phyloP scores from a whole-genome alignment of 345 rosid genomes.

The Bruguiera sexangula region DNA sequence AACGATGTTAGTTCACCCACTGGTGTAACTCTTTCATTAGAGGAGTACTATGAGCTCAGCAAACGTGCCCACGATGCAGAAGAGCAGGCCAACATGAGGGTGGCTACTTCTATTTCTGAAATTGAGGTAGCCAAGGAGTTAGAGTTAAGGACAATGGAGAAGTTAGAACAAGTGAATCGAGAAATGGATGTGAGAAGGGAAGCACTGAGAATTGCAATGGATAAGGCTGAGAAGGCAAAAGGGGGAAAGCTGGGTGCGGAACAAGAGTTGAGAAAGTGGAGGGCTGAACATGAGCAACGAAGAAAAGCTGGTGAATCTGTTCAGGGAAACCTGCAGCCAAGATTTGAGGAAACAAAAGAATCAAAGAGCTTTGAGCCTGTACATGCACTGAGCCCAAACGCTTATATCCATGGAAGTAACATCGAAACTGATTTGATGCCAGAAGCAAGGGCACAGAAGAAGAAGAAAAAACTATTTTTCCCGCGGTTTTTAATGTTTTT shows the following conservation, averaged over 20 bases:
- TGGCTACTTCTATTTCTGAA: conserved; percentile 64
- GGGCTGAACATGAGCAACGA: conserved; percentile 66
- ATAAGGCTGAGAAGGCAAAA: conserved; percentile 83
- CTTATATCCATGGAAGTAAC: conserved; percentile 22
- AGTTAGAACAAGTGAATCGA: conserved; percentile 56
- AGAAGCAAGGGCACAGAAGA: conserved; percentile 41
- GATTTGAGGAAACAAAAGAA: conserved; percentile 41
- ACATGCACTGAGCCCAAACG: conserved; percentile 32
- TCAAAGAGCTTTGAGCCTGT: conserved; percentile 19
- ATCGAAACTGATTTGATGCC: conserved; percentile 34
- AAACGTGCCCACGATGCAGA: conserved; percentile 74
- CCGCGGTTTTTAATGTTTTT: conserved; percentile 72
- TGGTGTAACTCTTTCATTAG: conserved; percentile 65
- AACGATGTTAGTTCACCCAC: conserved; percentile 41
- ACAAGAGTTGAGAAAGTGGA: conserved; percentile 87
- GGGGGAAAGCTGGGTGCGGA: conserved; percentile 77
- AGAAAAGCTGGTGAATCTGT: conserved; percentile 50
- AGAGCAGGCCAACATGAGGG: conserved; percentile 68
- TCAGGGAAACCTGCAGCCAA: conserved; percentile 33
- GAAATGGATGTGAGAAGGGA: conserved; percentile 60
- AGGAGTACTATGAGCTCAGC: conserved; percentile 89
- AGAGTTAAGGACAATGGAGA: conserved; percentile 50
- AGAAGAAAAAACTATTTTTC: conserved; percentile 70
- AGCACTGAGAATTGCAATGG: conserved; percentile 52
- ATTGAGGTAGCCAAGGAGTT: conserved; percentile 71